Conservation (phyloP, 1,284 basidiomycete genomes). For the Leucoagaricus sp. region DNA sequence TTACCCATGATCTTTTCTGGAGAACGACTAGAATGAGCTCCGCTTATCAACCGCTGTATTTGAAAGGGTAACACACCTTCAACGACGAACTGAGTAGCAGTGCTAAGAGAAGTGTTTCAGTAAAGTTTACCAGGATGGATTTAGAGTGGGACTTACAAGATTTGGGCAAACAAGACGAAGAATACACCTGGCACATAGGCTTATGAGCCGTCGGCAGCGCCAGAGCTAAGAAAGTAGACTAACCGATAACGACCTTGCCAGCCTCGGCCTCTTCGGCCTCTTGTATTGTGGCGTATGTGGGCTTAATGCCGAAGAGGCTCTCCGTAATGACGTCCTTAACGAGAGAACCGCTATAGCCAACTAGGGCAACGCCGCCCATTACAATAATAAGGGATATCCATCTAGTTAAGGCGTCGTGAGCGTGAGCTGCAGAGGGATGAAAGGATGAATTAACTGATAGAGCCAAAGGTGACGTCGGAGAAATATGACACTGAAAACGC, state of each 20-base stretch:
- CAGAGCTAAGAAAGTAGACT: conserved; percentile 22
- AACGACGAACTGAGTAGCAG: conserved; percentile 91
- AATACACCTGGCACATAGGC: conserved; percentile 63
- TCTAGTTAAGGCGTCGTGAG: conserved; percentile 40
- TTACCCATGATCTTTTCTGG: conserved; percentile 83
- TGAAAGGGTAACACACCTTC: conserved; percentile 68
- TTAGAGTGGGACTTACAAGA: conserved; percentile 68
- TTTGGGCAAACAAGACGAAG: conserved; percentile 94
- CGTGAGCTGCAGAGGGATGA: conserved; percentile 17
- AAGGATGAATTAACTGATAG: conserved; percentile 62
- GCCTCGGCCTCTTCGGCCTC: conserved; percentile 56
- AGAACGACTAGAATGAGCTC: conserved; percentile 1
- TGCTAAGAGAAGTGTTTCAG: conserved; percentile 46
- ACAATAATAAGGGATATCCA: conserved; percentile 93
- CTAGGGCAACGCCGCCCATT: conserved; percentile 88
- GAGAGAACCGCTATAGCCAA: conserved; percentile 90
- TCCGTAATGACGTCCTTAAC: conserved; percentile 73
- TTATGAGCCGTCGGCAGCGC: conserved; percentile 13
- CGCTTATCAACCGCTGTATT: conserved; percentile 5
- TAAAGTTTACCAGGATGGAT: conserved; percentile 21
- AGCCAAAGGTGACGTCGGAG: conserved; percentile 79
- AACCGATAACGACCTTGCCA: conserved; percentile 69
- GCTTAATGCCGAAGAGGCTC: conserved; percentile 28
- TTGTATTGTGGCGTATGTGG: conserved; percentile 23
- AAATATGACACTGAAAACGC: conserved; percentile 90